Base-by-base conservation (phyloP, 2,329 filamentous ascomycete genomes). In the Botrytis tulipae region DNA sequence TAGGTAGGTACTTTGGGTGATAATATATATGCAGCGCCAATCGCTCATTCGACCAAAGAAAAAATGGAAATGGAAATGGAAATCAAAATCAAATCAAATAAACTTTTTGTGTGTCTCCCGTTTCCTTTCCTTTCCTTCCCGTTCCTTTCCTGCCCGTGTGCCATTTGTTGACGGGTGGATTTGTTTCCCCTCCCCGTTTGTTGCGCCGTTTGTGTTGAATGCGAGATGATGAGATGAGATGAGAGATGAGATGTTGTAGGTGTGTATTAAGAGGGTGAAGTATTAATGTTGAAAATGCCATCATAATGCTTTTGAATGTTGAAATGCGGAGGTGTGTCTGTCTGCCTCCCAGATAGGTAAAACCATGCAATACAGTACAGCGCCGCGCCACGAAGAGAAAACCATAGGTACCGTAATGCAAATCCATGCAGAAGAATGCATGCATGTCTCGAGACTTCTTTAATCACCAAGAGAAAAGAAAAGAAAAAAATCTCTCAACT, bases 131-230 rank as follows among this genome's bases (percentile, higher is more conserved):
- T 51, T 46, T 9, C 40, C 18, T 29, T 6, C 6, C 48, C 12
- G 25, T 25, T 22, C 59, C 35, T n/a, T 37, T 22, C 22, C 35
- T 61, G 59, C 59, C 59, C 22, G 4, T 59, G 22, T 59, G 8
- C 57, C 60, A 16, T 62, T 40, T 62, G 35, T 37, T 18, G 16
- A 22, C 44, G 22, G 20, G 51, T 67, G 40, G 32, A 16, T n/a
- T 18, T 54, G 9, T 35, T 51, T 16, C 12, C 51, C 65, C 35
- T 54, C 12, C 54, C 66, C 48, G 18, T 69, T 57, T 57, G 25
- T 51, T 68, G n/a, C 66, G 66, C 66, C 48, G 35, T 29, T 54
- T 20, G 35, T 69, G 40, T 54, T 54, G 48, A 57, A 57, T 69
- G 46, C 57, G 57, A 40, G 37, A 54, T 29, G 37, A 54, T 29